Base-by-base conservation (phyloP, 352 stramenopile species). In the Globisporangium paroecandrum region DNA sequence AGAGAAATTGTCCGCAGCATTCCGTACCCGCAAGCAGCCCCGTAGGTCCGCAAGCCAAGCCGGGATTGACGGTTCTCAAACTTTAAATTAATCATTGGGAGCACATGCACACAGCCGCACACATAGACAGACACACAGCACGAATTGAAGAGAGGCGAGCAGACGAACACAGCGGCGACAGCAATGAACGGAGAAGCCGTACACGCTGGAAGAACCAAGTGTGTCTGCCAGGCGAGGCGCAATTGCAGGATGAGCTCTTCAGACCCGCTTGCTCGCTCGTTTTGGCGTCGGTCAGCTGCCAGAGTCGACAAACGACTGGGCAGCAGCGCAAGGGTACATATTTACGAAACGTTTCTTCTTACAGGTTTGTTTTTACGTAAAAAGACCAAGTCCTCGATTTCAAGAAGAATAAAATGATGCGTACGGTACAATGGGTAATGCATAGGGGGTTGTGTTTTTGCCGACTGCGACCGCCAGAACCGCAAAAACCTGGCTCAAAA, bases 31-130 rank as follows among this genome's bases (percentile, higher is more conserved):
- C 54, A 34, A 25, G 24, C 38, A 29, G 24, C 22, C 25, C 63
- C 41, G 53, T n/a, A 56, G 51, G 29, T 24, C 63, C 20, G 15
- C 53, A 53, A 58, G 64, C 46, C 47, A 68, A 66, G 63, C 69
- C 69, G 60, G 75, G 66, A 89, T 89, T 89, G 56, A 85, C 83
- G 81, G 83, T 87, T 91, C 83, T 91, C 83, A 91, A 91, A 91
- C 83, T 91, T 91, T 89, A 77, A 76, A 75, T 60, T 89, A 89
- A 91, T 91, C 83, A 91, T 81, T 66, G 79, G 81, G 83, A 63
- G 36, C 56, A 62, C n/a, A 51, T 13, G n/a, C 4, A 75, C 8
- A 62, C 2, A 43, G 32, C 73, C 53, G 66, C 29, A 66, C 27
- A 25, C 41, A 56, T 6, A 58, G 13, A 64, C 3, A 36, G 3